Conservation (phyloP, 73 alveolate genomes). For the Stentor coeruleus region DNA sequence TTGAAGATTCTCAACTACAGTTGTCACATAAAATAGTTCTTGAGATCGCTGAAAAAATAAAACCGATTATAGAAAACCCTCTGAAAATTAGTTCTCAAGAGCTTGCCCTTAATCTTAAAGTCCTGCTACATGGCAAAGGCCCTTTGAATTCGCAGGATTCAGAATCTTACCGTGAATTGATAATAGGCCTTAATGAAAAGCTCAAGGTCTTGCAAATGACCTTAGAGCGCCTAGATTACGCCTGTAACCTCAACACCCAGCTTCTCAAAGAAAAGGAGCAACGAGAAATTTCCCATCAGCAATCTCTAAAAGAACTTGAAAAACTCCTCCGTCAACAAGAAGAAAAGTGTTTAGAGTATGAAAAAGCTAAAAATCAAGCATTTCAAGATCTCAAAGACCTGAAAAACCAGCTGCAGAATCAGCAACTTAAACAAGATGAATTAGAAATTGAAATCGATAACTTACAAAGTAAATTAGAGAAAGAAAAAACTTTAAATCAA, state of each 20-base stretch:
- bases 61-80: background rate
- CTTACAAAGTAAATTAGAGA: background rate
- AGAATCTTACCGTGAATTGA: background rate
- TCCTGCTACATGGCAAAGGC: background rate
- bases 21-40: background rate
- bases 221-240: background rate
- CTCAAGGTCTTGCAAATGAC: background rate
- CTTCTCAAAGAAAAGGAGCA: background rate
- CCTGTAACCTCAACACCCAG: background rate
- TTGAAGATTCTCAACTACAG: no score
- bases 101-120: background rate
- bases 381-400: background rate
- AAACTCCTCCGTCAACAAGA: background rate
- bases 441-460: background rate
- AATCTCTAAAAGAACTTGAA: background rate
- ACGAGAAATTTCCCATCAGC: background rate
- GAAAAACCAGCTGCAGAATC: background rate
- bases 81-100: constrained; percentile 9
- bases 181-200: constrained; percentile 11
- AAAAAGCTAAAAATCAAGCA: background rate
- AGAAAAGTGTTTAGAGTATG: background rate
- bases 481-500: background rate
- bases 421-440: background rate
- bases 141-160: background rate
- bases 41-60: background rate